phyloP scores from a whole-genome alignment of 2,329 filamentous ascomycete genomes.

The Colletotrichum sp. region DNA sequence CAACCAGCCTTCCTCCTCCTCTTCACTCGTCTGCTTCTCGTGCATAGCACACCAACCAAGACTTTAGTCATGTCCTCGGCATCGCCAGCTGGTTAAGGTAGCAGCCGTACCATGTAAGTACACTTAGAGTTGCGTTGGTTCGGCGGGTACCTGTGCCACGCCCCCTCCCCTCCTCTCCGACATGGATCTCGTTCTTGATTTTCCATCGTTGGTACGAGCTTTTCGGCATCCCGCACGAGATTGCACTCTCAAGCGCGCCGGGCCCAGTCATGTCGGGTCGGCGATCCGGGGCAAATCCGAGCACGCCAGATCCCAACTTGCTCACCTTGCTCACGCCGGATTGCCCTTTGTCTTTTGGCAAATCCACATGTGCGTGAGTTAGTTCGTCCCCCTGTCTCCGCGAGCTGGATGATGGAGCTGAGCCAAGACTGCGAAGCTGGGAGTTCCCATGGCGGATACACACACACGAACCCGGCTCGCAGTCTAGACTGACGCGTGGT shows the following conservation, averaged over 20 bases:
- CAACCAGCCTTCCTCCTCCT: background rate
- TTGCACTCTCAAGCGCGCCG: background rate
- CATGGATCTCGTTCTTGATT: background rate
- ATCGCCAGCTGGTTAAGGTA: background rate
- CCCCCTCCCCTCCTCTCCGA: background rate
- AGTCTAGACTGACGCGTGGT: background rate
- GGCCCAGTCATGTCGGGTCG: background rate
- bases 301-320: background rate
- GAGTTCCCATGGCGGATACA: background rate
- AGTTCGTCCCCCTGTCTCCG: background rate
- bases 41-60: background rate
- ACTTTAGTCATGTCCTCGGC: background rate
- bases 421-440: background rate
- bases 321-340: background rate
- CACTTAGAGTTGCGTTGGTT: slow-evolving; percentile 15
- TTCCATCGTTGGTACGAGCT: slow-evolving; percentile 1
- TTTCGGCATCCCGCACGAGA: background rate
- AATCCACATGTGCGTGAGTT: background rate
- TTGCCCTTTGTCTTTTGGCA: background rate
- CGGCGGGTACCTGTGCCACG: slow-evolving; percentile 1
- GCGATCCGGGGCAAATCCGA: slow-evolving; percentile 17
- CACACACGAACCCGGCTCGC: background rate
- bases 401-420: background rate
- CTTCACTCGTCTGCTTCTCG: background rate
- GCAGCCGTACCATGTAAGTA: background rate